Conservation (phyloP, 768 basidiomycete species). For the Guyanaporus albipodus region DNA sequence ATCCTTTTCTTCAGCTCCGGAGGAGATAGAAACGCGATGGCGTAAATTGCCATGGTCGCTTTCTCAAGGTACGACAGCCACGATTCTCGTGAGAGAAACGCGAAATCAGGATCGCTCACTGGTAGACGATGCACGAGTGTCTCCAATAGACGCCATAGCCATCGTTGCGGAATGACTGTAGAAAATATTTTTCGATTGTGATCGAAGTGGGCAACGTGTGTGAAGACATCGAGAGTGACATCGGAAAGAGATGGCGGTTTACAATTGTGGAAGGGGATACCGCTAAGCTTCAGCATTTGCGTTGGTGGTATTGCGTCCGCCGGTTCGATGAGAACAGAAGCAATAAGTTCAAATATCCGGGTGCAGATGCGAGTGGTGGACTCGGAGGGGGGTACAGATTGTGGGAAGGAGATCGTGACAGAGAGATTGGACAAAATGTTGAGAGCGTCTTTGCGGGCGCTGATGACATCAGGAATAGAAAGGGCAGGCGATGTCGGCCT, state of each 20-base stretch:
- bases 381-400: conserved; percentile 36
- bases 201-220: conserved; percentile 74
- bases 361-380: conserved; percentile 46
- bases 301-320: conserved; percentile 62
- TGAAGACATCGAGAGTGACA: conserved; percentile 79
- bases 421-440: conserved; percentile 65
- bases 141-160: conserved; percentile 60
- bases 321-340: conserved; percentile 74
- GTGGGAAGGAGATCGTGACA: conserved; percentile 45
- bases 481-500: conserved; percentile 54
- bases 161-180: conserved; percentile 50
- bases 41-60: conserved; percentile 77
- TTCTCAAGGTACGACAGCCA: conserved; percentile 84
- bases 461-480: conserved; percentile 67
- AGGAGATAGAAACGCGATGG: conserved; percentile 78
- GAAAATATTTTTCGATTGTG: conserved; percentile 72
- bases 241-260: conserved; percentile 64
- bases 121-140: conserved; percentile 83
- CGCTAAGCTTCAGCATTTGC: conserved; percentile 51
- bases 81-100: conserved; percentile 54
- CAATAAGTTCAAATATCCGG: conserved; percentile 60
- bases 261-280: conserved; percentile 37
- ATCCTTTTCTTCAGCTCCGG: conserved; percentile 68
- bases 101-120: conserved; percentile 69
- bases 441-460: conserved; percentile 73